phyloP scores from a whole-genome alignment of 345 rosid species.

The Gossypium herbaceum region DNA sequence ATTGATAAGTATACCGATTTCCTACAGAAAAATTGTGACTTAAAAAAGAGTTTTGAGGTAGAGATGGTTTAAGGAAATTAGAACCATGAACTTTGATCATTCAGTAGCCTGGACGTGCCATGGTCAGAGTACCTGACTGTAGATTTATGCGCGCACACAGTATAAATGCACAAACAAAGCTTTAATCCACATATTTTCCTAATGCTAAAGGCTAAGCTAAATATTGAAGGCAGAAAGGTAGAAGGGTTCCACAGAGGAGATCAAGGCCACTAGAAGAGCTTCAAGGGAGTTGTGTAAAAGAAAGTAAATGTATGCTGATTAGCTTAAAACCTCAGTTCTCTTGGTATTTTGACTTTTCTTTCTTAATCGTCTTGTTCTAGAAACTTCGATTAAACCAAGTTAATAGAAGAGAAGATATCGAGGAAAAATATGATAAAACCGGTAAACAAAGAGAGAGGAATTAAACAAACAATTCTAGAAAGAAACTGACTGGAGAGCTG shows the following conservation, averaged over 20 bases:
- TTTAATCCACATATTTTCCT: neutral
- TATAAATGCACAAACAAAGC: neutral
- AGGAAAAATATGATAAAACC: neutral
- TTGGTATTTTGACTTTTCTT: neutral
- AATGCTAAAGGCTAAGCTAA: neutral
- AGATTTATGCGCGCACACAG: constrained; percentile 8
- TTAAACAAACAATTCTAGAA: neutral
- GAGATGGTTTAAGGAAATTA: constrained; percentile 16
- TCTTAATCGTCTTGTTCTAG: neutral
- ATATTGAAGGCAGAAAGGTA: neutral
- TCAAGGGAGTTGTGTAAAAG: neutral
- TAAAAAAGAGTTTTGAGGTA: neutral
- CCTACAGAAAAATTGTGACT: neutral
- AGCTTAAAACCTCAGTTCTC: neutral
- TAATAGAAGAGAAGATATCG: neutral
- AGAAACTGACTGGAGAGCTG: neutral
- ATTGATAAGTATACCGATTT: neutral
- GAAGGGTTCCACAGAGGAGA: neutral
- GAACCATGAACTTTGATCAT: constrained; percentile 25
- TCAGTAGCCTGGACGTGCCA: constrained; percentile 19
- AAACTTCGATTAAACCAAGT: neutral
- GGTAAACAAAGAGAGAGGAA: neutral
- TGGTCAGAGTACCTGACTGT: constrained; percentile 34
- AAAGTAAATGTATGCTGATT: neutral
- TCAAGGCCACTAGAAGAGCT: neutral